These are phyloP conservation scores for Gelatoporia subvermispora DNA, from an alignment of 768 basidiomycete species.

Conservation along the genomic window DNA sequence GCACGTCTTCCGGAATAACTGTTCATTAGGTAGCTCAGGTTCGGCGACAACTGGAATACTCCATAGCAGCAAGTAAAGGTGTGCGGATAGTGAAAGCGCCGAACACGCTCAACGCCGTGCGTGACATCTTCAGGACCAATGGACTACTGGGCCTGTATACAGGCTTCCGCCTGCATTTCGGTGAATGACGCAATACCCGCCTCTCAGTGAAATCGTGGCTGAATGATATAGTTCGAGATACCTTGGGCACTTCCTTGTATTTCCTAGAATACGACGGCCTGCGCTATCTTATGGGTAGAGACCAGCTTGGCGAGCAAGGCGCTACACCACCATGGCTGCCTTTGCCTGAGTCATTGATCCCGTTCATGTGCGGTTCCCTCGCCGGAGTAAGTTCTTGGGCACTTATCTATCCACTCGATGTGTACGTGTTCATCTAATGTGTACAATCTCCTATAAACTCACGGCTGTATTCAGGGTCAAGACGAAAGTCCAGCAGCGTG, in stretches of 20 bases:
- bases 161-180: constrained; percentile 83
- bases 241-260: constrained; percentile 83
- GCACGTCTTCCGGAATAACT: too few species aligned
- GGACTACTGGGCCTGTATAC: constrained; percentile 71
- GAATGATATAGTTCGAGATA: constrained; percentile 70
- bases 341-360: constrained; percentile 71
- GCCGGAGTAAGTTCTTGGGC: constrained; percentile 67
- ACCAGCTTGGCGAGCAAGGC: constrained; percentile 75
- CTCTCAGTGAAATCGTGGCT: background rate
- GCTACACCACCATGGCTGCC: constrained; percentile 83
- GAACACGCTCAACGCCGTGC: constrained; percentile 71
- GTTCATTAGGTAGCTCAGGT: constrained; percentile 42
- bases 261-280: constrained; percentile 93
- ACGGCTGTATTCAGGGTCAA: constrained; percentile 57
- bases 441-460: constrained; percentile 12
- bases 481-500: constrained; percentile 94
- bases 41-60: constrained; percentile 86
- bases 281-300: constrained; percentile 79
- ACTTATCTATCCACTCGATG: constrained; percentile 87
- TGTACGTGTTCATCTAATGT: constrained; percentile 47
- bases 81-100: constrained; percentile 70
- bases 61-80: constrained; percentile 81
- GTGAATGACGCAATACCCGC: constrained; percentile 35
- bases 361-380: constrained; percentile 87
- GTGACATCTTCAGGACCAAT: constrained; percentile 64